phyloP scores from a whole-genome alignment of 176 grass and related monocot genomes.

The Saccharum officinarum region DNA sequence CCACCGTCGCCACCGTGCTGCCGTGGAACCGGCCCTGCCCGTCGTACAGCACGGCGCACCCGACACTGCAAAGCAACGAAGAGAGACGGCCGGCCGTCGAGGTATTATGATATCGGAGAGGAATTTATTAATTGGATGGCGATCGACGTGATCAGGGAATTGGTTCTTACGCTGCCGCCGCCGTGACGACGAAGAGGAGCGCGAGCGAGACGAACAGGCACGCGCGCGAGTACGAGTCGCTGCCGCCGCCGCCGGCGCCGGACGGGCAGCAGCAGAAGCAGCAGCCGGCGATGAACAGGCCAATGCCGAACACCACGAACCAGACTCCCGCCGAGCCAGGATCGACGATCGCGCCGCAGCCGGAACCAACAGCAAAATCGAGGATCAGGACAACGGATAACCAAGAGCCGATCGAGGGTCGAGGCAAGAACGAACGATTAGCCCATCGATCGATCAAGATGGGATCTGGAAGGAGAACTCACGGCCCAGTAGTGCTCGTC shows the following conservation, averaged over 20 bases:
- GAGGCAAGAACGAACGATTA: no score
- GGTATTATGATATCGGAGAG: no score
- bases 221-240: conserved; percentile 44
- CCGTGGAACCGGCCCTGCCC: conserved; percentile 68
- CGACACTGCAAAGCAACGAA: conserved; percentile 36
- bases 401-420: not conserved
- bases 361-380: not conserved
- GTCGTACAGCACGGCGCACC: conserved; percentile 68
- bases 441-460: not conserved
- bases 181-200: conserved; percentile 61
- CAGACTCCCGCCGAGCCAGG: conserved; percentile 54
- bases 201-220: conserved; percentile 43
- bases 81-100: no score
- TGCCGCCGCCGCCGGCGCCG: conserved; percentile 14
- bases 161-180: conserved; percentile 53
- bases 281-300: conserved; percentile 55
- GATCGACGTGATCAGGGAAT: not conserved
- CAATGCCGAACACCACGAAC: conserved; percentile 64
- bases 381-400: not conserved
- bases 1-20: conserved; percentile 62
- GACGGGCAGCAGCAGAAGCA: conserved; percentile 75
- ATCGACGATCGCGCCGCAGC: not conserved
- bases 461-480: conserved; percentile 22
- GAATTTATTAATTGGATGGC: not conserved
- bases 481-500: conserved; percentile 82